Conservation (phyloP, 2,329 filamentous ascomycete species). For the Dothistroma pini region DNA sequence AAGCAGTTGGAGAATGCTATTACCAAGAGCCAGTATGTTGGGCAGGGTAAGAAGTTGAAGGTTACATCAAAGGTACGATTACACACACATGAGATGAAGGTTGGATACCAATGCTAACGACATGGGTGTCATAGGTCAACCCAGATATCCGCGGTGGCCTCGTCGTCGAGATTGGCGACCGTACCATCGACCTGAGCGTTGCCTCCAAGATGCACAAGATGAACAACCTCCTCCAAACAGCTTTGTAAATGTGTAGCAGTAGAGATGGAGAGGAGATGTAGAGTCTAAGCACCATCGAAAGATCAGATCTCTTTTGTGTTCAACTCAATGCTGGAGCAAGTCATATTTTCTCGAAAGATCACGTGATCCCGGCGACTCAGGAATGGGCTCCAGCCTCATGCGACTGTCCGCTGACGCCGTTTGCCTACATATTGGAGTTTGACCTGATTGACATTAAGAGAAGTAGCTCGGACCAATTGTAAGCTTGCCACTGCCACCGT, state of each 20-base stretch:
- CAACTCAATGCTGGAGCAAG: background rate
- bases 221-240: constrained; percentile 98
- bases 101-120: background rate
- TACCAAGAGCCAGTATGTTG: constrained; percentile 82
- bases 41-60: constrained; percentile 96
- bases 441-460: background rate
- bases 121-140: constrained; percentile 66
- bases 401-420: background rate
- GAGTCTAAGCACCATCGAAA: constrained; percentile 2
- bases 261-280: constrained; percentile 15
- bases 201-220: constrained; percentile 93
- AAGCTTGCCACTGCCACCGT: background rate
- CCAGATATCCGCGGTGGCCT: constrained; percentile 91
- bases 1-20: constrained; percentile 81
- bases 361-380: background rate
- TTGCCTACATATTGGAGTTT: background rate
- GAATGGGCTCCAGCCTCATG: background rate
- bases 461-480: background rate
- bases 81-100: background rate
- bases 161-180: constrained; percentile 93
- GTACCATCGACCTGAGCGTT: constrained; percentile 96
- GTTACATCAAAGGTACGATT: constrained; percentile 70
- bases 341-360: background rate
- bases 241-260: constrained; percentile 68
- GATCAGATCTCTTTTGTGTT: background rate